Evolutionary conservation across 306 rosid species (phyloP), one percentile per base, ranked within the genome.

Genomic region (Cucurbita moschata): DNA sequence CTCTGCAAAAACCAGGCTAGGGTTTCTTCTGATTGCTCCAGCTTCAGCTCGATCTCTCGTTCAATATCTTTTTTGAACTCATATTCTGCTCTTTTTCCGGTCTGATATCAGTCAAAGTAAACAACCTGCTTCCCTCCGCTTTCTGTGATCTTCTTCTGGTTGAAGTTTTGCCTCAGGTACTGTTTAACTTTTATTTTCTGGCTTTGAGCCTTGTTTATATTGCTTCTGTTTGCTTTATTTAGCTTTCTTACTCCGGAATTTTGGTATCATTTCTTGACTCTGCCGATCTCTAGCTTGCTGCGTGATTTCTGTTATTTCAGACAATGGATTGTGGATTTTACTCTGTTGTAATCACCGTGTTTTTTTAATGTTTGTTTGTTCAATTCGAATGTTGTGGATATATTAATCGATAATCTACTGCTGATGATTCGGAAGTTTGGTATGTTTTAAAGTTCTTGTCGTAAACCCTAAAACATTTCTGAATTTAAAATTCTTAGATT

Each of bases 1-100:
- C 51, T 16, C 83, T 42, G 47, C 64, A 72, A 12, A 10, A 70
- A 82, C 75, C 81, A 78, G 78, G 43, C 76, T 77, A 86, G 88
- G 90, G 93, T 90, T 82, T 88, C 82, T 73, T 37, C 35, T 39
- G 72, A 39, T 66, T 82, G 71, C 40, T 11, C 46, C 8, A 50
- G 35, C 63, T 76, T 46, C 72, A 54, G 56, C 50, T n/a, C 43
- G 73, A 37, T 38, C 73, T 76, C 19, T 30, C 46, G 4, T 64
- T 51, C 59, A 14, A 9, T 16, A 8, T 51, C 30, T 47, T 35
- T 44, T 54, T 58, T 37, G 19, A 58, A 18, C 71, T 61, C 0
- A 30, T 38, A 9, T 30, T 73, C 57, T 73, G 5, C 51, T 23
- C 30, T 26, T 44, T 18, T 56, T 19, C 23, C 54, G n/a, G 8